A percentile compares a stretch with the other conserved stretches of the same genome.
These are phyloP conservation scores for Xylariaceae sp. DNA, from an alignment of 2,329 filamentous ascomycete species.

Conservation along the genomic window DNA sequence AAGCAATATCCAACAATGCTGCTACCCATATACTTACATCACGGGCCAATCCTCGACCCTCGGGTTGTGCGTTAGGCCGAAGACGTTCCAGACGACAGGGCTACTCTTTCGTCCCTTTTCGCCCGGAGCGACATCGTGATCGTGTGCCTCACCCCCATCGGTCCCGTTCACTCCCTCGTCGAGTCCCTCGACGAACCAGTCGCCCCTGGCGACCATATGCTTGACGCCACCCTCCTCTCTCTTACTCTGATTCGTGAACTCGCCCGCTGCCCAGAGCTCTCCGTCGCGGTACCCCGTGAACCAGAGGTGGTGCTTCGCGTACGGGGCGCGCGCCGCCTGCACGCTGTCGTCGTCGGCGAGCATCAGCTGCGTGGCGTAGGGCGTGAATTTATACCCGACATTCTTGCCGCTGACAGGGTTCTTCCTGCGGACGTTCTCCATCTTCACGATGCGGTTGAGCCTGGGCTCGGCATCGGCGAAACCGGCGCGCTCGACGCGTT, in stretches of 20 bases:
- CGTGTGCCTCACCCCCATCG: constrained; percentile 29
- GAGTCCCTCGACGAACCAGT: constrained; percentile 46
- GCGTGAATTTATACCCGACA: constrained; percentile 53
- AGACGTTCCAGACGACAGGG: constrained; percentile 56
- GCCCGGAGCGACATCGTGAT: constrained; percentile 5
- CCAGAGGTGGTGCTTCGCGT: constrained; percentile 51
- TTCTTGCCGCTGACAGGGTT: constrained; percentile 53
- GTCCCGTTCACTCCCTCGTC: constrained; percentile 12
- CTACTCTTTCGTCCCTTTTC: constrained; percentile 46
- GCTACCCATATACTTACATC: constrained; percentile 43
- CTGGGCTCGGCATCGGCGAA: constrained; percentile 57
- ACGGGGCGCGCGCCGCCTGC: constrained; percentile 47
- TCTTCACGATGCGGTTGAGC: constrained; percentile 53
- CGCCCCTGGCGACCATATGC: constrained; percentile 50
- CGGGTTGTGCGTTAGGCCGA: constrained; percentile 52
- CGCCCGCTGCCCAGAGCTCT: constrained; percentile 54
- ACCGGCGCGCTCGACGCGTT: constrained; percentile 47
- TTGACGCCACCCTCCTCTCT: constrained; percentile 47
- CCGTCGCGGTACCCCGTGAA: constrained; percentile 53
- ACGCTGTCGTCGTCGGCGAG: constrained; percentile 49
- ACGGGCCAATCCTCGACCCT: constrained; percentile 55
- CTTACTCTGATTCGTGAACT: constrained; percentile 54
- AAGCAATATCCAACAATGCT: neutral
- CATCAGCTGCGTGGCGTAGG: constrained; percentile 49
- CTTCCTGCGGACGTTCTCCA: constrained; percentile 49